A percentile compares a stretch with the other conserved stretches of the same genome.
Conservation (phyloP, 345 rosid genomes). For the Brassica nigra region DNA sequence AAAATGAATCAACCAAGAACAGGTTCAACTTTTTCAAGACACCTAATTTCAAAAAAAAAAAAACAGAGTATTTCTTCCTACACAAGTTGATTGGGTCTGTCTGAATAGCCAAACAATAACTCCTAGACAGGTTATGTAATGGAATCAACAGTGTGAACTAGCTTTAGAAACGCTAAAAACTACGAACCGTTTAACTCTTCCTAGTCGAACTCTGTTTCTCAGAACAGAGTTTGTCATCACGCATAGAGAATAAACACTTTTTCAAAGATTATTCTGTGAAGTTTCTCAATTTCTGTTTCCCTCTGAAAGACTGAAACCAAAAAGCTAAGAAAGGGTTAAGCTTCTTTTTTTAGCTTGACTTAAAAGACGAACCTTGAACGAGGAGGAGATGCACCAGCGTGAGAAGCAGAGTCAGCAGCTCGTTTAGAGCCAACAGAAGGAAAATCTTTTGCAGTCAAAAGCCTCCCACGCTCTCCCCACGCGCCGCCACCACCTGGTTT, state of each 20-base stretch:
- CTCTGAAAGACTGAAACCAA: background rate
- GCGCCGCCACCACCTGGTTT: slow-evolving; percentile 38
- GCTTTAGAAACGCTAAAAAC: background rate
- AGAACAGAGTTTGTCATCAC: slow-evolving; percentile 15
- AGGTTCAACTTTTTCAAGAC: slow-evolving; percentile 3
- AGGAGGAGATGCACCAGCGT: slow-evolving; percentile 68
- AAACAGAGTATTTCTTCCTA: slow-evolving; percentile 5
- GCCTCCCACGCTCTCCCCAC: slow-evolving; percentile 80
- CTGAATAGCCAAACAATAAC: background rate
- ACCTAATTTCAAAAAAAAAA: background rate
- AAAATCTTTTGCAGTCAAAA: slow-evolving; percentile 75
- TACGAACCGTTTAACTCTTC: background rate
- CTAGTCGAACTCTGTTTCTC: slow-evolving; percentile 9
- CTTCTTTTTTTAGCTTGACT: background rate
- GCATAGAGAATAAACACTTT: slow-evolving; percentile 4
- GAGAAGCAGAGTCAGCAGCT: slow-evolving; percentile 68
- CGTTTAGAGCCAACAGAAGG: slow-evolving; percentile 71
- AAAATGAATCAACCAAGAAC: slow-evolving; percentile 6
- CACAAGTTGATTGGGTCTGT: background rate
- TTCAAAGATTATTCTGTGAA: background rate
- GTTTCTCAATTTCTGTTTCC: slow-evolving; percentile 3
- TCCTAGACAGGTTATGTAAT: background rate
- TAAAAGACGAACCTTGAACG: slow-evolving; percentile 49
- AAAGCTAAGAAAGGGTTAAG: background rate
- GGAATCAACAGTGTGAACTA: background rate